Conservation (phyloP, 2,329 filamentous ascomycete genomes). For the Calonectria fujianensis region DNA sequence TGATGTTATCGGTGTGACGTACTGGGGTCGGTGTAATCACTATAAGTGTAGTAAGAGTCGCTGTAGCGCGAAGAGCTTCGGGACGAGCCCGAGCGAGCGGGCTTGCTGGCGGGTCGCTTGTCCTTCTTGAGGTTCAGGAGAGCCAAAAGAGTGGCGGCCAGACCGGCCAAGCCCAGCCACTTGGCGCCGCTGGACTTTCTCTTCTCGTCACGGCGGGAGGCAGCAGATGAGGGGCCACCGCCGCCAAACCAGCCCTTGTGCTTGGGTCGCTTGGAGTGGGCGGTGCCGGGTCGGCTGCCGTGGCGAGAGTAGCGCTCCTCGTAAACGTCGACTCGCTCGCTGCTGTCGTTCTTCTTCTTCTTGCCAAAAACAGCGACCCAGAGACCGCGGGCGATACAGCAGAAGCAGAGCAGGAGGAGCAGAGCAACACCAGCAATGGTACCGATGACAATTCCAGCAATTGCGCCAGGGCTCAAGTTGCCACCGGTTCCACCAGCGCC, state of each 20-base stretch:
- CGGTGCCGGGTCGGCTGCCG: conserved; percentile 64
- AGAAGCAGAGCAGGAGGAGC: conserved; percentile 83
- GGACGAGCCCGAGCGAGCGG: conserved; percentile 60
- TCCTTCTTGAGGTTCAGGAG: conserved; percentile 74
- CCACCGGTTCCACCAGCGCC: conserved; percentile 62
- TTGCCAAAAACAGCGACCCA: conserved; percentile 80
- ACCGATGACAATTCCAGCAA: conserved; percentile 88
- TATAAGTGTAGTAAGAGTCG: conserved; percentile 74
- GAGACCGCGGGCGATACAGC: conserved; percentile 79
- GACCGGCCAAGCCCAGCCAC: conserved; percentile 72
- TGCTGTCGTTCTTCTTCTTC: conserved; percentile 69
- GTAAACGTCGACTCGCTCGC: conserved; percentile 75
- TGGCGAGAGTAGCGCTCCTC: conserved; percentile 77
- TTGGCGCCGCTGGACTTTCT: conserved; percentile 70
- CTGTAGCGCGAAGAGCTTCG: conserved; percentile 69
- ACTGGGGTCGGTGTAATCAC: conserved; percentile 70
- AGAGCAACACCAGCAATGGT: conserved; percentile 80
- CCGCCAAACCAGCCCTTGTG: conserved; percentile 75
- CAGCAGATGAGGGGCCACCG: conserved; percentile 64
- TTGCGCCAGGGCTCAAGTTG: conserved; percentile 81
- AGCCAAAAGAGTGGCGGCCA: conserved; percentile 70
- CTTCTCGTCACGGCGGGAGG: conserved; percentile 66
- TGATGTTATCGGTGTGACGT: conserved; percentile 59
- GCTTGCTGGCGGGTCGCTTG: conserved; percentile 66
- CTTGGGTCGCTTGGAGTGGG: conserved; percentile 69